Conservation (phyloP, 2,329 filamentous ascomycete species). For the Penicillium sp. region DNA sequence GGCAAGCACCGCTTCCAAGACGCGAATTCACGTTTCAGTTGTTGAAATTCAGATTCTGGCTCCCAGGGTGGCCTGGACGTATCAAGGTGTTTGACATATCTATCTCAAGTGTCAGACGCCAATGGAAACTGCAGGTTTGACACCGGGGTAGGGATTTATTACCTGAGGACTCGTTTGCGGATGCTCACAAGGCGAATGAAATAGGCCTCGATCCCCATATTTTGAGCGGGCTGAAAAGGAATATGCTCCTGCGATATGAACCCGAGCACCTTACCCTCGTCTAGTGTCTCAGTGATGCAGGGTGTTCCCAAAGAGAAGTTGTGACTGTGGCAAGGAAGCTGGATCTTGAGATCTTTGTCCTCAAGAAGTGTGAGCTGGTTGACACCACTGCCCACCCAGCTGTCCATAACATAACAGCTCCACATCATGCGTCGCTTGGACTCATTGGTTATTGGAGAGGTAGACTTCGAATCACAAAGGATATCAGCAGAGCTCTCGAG, state of each 20-base stretch:
- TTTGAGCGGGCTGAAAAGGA: constrained; percentile 7
- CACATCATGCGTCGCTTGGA: constrained; percentile 29
- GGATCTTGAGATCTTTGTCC: constrained; percentile 29
- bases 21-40: constrained; percentile 44
- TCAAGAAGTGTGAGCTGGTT: constrained; percentile 29
- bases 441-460: constrained; percentile 20
- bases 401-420: constrained; percentile 31
- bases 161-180: constrained; percentile 17
- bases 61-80: constrained; percentile 47
- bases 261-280: constrained; percentile 20
- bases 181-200: constrained; percentile 21
- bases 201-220: constrained; percentile 21
- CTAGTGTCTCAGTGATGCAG: constrained; percentile 26
- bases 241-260: constrained; percentile 11
- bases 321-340: constrained; percentile 24
- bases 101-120: neutral
- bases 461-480: constrained; percentile 17
- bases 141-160: neutral
- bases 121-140: neutral
- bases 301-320: constrained; percentile 27
- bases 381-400: constrained; percentile 29
- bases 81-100: constrained; percentile 48
- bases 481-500: constrained; percentile 28
- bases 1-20: constrained; percentile 48
- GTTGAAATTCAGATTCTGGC: constrained; percentile 47